These are phyloP conservation scores for Penicillium sclerotiorum DNA, from an alignment of 2,329 filamentous ascomycete genomes.

Conservation along the genomic window DNA sequence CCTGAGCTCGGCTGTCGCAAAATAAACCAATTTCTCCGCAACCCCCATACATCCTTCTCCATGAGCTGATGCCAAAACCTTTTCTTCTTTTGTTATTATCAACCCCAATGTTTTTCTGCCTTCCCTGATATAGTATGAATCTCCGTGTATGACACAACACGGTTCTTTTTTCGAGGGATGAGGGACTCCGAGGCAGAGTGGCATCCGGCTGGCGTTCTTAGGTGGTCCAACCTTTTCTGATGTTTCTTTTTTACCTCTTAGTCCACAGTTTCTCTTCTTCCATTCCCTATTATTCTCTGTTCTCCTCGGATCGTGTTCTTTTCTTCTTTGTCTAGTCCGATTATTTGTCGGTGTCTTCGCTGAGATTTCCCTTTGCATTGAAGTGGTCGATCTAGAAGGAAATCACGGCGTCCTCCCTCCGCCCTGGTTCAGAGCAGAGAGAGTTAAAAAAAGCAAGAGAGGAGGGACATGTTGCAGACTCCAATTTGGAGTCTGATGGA, in stretches of 20 bases:
- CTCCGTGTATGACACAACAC: constrained; percentile 33
- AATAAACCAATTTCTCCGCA: constrained; percentile 36
- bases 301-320: constrained; percentile 21
- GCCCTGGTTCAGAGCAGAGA: constrained; percentile 3
- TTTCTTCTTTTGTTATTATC: constrained; percentile 36
- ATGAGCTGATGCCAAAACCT: constrained; percentile 32
- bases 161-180: constrained; percentile 33
- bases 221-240: constrained; percentile 38
- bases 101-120: constrained; percentile 31
- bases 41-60: constrained; percentile 15
- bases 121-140: constrained; percentile 36
- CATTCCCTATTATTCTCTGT: constrained; percentile 27
- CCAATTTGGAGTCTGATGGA: constrained; percentile 30
- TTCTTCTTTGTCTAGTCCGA: constrained; percentile 11
- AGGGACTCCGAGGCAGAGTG: constrained; percentile 41
- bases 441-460: constrained; percentile 18
- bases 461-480: constrained; percentile 25
- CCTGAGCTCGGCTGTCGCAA: constrained; percentile 63
- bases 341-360: constrained; percentile 11
- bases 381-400: constrained; percentile 12
- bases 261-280: constrained; percentile 25
- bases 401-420: constrained; percentile 12
- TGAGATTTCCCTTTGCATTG: constrained; percentile 17
- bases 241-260: constrained; percentile 31
- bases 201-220: constrained; percentile 47